Conservation (phyloP, 164 flowering plant species). For the Buxus sempervirens region DNA sequence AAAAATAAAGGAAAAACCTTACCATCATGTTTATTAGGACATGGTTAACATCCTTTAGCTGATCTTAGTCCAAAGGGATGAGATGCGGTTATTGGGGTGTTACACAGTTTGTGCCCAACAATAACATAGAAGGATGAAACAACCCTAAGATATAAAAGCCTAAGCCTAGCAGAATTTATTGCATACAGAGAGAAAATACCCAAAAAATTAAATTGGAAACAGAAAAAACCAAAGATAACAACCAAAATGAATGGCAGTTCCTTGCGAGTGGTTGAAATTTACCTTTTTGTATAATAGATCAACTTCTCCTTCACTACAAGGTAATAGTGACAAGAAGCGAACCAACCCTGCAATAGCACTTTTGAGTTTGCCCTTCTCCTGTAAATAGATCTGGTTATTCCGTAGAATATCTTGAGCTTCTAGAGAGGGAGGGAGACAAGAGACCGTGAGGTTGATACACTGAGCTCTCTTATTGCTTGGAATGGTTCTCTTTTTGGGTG, state of each 20-base stretch:
- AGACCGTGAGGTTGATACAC: neutral
- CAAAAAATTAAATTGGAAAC: too few relatives aligned
- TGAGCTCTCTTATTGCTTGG: slow-evolving; percentile 21
- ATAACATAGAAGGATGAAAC: neutral
- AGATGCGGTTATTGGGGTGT: too few relatives aligned
- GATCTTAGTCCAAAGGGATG: too few relatives aligned
- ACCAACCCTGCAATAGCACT: slow-evolving; percentile 57
- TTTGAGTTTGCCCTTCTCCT: slow-evolving; percentile 71
- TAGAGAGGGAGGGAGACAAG: too few relatives aligned
- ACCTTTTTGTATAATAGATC: slow-evolving; percentile 40
- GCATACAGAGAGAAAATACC: too few relatives aligned
- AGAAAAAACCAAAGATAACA: too few relatives aligned
- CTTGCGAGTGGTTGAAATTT: slow-evolving; percentile 9
- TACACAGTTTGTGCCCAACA: too few relatives aligned
- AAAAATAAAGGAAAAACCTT: too few relatives aligned
- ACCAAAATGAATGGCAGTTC: neutral
- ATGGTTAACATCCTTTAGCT: too few relatives aligned
- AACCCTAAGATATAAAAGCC: neutral
- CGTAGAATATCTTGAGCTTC: too few relatives aligned
- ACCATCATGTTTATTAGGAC: too few relatives aligned
- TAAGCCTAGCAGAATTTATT: neutral
- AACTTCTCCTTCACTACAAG: slow-evolving; percentile 33
- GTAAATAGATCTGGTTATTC: slow-evolving; percentile 56
- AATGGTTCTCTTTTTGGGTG: slow-evolving; percentile 17
- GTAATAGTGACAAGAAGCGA: slow-evolving; percentile 69